A percentile compares a stretch with the other conserved stretches of the same genome.
These are phyloP conservation scores for Colletotrichum kahawae DNA, from an alignment of 2,329 filamentous ascomycete genomes.

Conservation along the genomic window DNA sequence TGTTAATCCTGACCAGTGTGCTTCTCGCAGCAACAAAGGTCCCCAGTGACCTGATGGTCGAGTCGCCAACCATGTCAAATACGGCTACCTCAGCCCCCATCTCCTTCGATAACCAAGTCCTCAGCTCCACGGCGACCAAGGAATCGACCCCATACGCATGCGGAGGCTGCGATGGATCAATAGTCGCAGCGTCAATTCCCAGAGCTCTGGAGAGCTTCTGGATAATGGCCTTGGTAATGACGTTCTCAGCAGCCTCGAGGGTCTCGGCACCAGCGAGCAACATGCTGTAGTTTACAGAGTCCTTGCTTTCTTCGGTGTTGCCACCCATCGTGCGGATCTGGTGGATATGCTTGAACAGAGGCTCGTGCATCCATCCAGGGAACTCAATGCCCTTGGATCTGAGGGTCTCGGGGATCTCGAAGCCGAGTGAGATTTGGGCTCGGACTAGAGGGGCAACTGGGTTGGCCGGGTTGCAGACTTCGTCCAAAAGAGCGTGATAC, in stretches of 20 bases:
- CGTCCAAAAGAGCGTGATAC: not conserved
- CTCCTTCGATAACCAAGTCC: not conserved
- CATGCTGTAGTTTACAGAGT: not conserved
- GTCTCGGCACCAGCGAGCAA: not conserved
- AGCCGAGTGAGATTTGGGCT: not conserved
- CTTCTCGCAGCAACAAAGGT: not conserved
- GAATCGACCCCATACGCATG: constrained; percentile 4
- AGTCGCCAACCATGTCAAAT: not conserved
- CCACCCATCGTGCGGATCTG: not conserved
- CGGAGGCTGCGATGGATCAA: constrained; percentile 29
- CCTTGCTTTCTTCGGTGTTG: not conserved
- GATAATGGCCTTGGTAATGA: constrained; percentile 10
- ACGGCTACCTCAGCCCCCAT: not conserved
- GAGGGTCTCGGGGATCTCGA: not conserved
- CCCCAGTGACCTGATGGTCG: not conserved
- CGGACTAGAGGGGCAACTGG: not conserved
- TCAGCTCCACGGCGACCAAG: not conserved
- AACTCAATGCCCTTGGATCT: not conserved
- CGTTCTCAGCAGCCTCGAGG: constrained; percentile 22
- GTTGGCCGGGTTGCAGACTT: not conserved
- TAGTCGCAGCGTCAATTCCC: not conserved
- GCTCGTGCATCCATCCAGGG: not conserved
- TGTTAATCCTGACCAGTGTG: not conserved
- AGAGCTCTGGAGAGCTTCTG: not conserved
- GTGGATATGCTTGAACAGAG: not conserved